phyloP scores from a whole-genome alignment of 768 basidiomycete genomes.

The Serendipita sp. region DNA sequence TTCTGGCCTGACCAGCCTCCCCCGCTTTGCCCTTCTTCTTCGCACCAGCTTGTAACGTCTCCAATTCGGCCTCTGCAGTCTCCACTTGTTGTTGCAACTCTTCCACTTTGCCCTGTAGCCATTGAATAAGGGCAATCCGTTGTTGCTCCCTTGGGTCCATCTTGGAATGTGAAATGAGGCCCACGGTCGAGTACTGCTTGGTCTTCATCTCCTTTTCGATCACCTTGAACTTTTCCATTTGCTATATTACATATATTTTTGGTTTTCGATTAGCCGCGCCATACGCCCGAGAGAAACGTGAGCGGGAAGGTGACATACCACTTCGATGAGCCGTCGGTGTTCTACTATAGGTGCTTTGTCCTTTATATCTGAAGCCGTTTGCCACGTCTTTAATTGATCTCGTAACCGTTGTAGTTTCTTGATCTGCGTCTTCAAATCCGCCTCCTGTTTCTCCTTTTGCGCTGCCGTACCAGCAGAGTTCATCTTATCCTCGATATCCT shows the following conservation, averaged over 20 bases:
- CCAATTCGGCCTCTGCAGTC: constrained; percentile 86
- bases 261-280: not conserved
- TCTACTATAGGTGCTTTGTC: constrained; percentile 89
- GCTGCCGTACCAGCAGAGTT: constrained; percentile 88
- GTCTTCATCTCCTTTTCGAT: constrained; percentile 99
- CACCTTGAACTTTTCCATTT: constrained; percentile 99
- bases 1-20: constrained; percentile 45
- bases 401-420: constrained; percentile 79
- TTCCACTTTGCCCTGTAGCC: constrained; percentile 81
- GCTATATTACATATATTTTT: constrained; percentile 30
- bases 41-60: constrained; percentile 52
- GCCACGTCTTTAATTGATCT: constrained; percentile 91
- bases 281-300: not conserved
- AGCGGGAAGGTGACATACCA: constrained; percentile 35
- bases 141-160: constrained; percentile 96
- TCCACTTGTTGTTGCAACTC: constrained; percentile 89
- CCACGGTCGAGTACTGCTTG: constrained; percentile 98
- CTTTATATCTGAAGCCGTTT: constrained; percentile 95
- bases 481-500: constrained; percentile 97
- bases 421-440: constrained; percentile 92
- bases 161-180: constrained; percentile 81
- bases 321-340: constrained; percentile 91
- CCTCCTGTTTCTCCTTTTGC: constrained; percentile 97
- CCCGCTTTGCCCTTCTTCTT: constrained; percentile 70
- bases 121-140: constrained; percentile 66